phyloP scores from a whole-genome alignment of 306 rosid genomes.

The Vigna reflexopilosa region DNA sequence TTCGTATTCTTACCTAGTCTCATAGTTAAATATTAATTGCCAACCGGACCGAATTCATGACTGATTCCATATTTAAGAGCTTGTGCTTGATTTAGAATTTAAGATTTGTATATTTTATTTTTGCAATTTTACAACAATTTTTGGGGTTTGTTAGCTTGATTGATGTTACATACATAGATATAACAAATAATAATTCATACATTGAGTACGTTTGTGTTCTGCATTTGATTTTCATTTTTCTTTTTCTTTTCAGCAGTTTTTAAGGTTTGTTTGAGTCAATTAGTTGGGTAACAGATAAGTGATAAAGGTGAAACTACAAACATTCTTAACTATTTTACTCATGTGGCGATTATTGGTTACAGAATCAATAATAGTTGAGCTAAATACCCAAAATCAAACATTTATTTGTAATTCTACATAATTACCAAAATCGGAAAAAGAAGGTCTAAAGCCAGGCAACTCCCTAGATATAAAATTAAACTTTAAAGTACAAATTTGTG shows the following conservation, averaged over 20 bases:
- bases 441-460: no score
- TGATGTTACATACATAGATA: conserved; percentile 4
- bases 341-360: conserved; percentile 5
- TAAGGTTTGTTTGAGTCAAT: conserved; percentile 37
- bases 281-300: conserved; percentile 36
- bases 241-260: conserved; percentile 25
- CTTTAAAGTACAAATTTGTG: no score
- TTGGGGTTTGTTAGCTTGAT: conserved; percentile 41
- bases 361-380: conserved; percentile 22
- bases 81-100: conserved; percentile 28
- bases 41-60: no score
- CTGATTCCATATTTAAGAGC: no score
- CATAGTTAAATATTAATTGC: no score
- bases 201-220: conserved; percentile 51
- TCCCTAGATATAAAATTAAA: no score
- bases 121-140: conserved; percentile 39
- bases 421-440: conserved; percentile 71
- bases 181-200: not conserved
- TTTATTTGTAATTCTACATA: not conserved
- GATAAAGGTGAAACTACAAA: conserved; percentile 22
- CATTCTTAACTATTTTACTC: no score
- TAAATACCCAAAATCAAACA: conserved; percentile 16
- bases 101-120: conserved; percentile 32
- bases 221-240: conserved; percentile 18
- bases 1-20: no score